Conservation (phyloP, 257 asterid genomes). For the Parsonsia alboflavescens region DNA sequence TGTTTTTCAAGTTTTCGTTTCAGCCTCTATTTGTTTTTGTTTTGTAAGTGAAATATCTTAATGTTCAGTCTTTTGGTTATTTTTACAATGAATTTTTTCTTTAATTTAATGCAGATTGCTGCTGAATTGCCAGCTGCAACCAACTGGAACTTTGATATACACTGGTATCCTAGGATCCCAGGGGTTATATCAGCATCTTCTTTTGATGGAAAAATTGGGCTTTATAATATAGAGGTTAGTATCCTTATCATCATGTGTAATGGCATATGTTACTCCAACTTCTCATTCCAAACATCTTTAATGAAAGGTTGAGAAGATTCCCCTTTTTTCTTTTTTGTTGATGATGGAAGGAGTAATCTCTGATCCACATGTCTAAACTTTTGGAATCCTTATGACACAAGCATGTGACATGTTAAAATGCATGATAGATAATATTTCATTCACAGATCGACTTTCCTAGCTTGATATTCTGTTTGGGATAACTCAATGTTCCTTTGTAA, state of each 20-base stretch:
- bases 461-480: background rate
- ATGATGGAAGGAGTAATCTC: too few relatives aligned
- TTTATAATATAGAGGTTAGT: slow-evolving; percentile 86
- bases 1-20: background rate
- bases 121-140: slow-evolving; percentile 93
- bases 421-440: background rate
- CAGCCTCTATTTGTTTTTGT: slow-evolving; percentile 3
- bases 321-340: too few relatives aligned
- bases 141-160: slow-evolving; percentile 96
- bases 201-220: slow-evolving; percentile 93
- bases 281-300: too few relatives aligned
- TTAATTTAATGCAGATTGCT: slow-evolving; percentile 55
- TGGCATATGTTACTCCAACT: too few relatives aligned
- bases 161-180: slow-evolving; percentile 91
- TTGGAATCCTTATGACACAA: background rate
- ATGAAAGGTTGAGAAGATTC: too few relatives aligned
- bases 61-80: background rate
- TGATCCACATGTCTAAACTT: too few relatives aligned
- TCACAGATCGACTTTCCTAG: background rate
- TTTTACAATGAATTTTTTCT: background rate
- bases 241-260: background rate
- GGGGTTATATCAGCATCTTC: slow-evolving; percentile 97
- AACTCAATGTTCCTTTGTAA: background rate
- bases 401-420: background rate
- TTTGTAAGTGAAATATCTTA: slow-evolving; percentile 1